These are phyloP conservation scores for Globisporangium spiculum DNA, from an alignment of 352 stramenopile genomes.

Conservation along the genomic window DNA sequence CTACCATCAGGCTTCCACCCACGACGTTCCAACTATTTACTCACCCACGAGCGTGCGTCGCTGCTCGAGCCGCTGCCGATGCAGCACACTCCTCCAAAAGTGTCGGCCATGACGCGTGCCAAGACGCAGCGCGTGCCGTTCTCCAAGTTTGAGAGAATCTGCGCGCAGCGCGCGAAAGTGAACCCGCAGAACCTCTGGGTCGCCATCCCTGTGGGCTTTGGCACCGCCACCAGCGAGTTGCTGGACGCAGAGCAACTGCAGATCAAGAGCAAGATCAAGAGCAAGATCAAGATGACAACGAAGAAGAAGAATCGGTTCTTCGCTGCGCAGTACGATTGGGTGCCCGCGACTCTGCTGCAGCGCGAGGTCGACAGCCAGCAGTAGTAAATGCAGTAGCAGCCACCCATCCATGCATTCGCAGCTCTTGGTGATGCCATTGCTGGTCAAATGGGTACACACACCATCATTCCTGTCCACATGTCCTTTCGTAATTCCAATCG, in stretches of 20 bases:
- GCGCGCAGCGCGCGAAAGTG: constrained; percentile 34
- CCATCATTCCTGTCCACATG: neutral
- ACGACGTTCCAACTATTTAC: constrained; percentile 1
- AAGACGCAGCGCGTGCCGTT: constrained; percentile 44
- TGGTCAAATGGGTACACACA: constrained; percentile 1
- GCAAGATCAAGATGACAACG: constrained; percentile 9
- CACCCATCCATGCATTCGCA: too few species aligned
- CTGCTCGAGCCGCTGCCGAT: constrained; percentile 39
- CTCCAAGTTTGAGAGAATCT: constrained; percentile 48
- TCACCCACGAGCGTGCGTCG: constrained; percentile 20
- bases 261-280: constrained; percentile 24
- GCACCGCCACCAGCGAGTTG: neutral
- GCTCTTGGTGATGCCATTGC: neutral
- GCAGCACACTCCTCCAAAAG: constrained; percentile 24
- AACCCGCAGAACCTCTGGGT: constrained; percentile 63
- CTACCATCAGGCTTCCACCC: constrained; percentile 7
- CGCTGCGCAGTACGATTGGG: constrained; percentile 51
- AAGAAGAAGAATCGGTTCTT: constrained; percentile 26
- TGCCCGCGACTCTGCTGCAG: constrained; percentile 45
- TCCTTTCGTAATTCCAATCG: neutral
- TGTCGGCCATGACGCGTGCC: constrained; percentile 29
- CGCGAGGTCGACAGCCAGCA: constrained; percentile 9
- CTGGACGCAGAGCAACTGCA: constrained; percentile 5
- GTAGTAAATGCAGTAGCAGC: neutral
- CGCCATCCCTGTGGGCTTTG: constrained; percentile 42